Conservation (phyloP, 305 asterid genomes). For the Plantago coronopus region DNA sequence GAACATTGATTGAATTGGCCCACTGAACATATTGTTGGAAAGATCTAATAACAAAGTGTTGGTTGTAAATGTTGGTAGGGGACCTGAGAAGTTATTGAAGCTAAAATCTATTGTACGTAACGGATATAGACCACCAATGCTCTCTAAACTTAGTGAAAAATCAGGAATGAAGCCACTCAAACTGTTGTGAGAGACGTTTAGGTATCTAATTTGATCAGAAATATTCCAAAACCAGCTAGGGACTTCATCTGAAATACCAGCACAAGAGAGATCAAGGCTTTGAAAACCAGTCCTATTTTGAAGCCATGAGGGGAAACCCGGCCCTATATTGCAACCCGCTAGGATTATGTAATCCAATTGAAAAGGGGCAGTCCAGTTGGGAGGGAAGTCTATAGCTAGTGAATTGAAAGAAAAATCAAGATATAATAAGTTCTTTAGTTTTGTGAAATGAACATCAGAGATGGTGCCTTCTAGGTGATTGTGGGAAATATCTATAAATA, state of each 20-base stretch:
- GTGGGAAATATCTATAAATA: not conserved
- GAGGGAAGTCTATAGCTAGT: conserved; percentile 8
- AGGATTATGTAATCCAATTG: conserved; percentile 11
- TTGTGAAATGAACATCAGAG: conserved; percentile 9
- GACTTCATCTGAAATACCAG: conserved; percentile 21
- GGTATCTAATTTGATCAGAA: conserved; percentile 1
- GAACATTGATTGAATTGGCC: conserved; percentile 27
- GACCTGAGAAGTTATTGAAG: conserved; percentile 25
- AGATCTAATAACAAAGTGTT: not conserved
- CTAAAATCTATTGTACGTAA: conserved; percentile 20
- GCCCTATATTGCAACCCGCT: conserved; percentile 25
- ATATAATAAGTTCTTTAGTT: conserved; percentile 4
- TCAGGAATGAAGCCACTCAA: conserved; percentile 20
- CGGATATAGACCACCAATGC: too few relatives aligned
- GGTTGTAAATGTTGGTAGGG: conserved; percentile 15
- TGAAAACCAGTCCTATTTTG: not conserved
- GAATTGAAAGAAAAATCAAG: conserved; percentile 29
- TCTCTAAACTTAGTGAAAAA: too few relatives aligned
- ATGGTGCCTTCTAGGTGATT: conserved; percentile 14
- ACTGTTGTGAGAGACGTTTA: conserved; percentile 30
- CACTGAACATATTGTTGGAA: conserved; percentile 22
- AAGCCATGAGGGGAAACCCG: not conserved
- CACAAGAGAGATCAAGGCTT: conserved; percentile 26
- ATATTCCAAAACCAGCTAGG: conserved; percentile 36
- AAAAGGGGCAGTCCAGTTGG: conserved; percentile 30